A percentile compares a stretch with the other conserved stretches of the same genome.
Conservation (phyloP, 192 early-diverging fungal species). For the Cladochytrium replicatum region DNA sequence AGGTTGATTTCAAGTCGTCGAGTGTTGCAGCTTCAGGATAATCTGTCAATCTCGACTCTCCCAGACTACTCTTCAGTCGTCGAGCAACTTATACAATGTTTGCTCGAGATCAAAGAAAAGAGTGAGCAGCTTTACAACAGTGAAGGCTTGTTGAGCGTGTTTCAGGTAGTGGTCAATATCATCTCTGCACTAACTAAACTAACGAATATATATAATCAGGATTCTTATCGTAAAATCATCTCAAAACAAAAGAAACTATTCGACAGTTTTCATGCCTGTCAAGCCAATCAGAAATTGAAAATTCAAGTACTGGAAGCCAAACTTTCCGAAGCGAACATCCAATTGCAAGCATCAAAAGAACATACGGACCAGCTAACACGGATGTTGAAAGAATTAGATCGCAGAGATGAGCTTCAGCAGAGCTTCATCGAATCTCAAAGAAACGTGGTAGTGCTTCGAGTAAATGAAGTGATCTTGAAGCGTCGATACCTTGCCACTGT, state of each 20-base stretch:
- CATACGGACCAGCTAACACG: conserved; percentile 3
- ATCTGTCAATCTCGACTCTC: too few species aligned
- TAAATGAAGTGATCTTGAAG: conserved; percentile 30
- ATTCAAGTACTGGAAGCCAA: conserved; percentile 4
- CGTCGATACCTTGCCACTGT: conserved; percentile 23
- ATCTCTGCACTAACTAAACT: too few species aligned
- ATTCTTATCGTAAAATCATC: too few species aligned
- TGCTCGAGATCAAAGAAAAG: conserved; percentile 25
- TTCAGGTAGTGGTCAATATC: conserved; percentile 19
- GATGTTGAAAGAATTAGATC: conserved; percentile 8
- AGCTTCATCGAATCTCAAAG: conserved; percentile 27
- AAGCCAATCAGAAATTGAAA: not conserved
- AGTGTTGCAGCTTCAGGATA: too few species aligned
- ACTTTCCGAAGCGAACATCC: not conserved
- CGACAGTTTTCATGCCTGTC: too few species aligned
- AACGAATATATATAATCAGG: too few species aligned
- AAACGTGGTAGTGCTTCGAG: conserved; percentile 21
- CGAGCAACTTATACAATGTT: conserved; percentile 33
- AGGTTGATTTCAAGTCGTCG: not conserved
- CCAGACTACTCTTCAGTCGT: conserved; percentile 13
- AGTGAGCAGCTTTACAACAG: conserved; percentile 15
- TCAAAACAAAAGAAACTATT: too few species aligned
- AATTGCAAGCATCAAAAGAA: not conserved
- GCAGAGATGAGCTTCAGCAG: conserved; percentile 17
- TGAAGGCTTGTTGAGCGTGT: conserved; percentile 19